A percentile compares a stretch with the other conserved stretches of the same genome.
phyloP scores from a whole-genome alignment of 2,329 filamentous ascomycete genomes.

The Mycosphaerella sp. region DNA sequence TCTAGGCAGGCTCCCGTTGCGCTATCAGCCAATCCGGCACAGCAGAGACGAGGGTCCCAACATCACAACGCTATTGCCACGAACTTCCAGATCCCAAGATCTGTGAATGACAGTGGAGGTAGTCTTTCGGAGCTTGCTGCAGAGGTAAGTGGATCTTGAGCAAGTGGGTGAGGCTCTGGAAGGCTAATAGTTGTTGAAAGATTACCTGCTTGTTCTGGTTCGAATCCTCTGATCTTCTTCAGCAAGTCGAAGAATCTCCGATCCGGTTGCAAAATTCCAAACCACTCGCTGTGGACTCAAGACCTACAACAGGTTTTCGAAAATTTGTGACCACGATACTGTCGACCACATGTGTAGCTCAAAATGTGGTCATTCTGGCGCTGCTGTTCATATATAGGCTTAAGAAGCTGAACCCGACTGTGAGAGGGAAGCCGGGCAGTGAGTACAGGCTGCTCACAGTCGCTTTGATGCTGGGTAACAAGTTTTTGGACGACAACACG shows the following conservation, averaged over 20 bases:
- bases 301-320: constrained; percentile 71
- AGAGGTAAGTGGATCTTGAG: constrained; percentile 51
- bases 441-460: constrained; percentile 91
- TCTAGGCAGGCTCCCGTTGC: constrained; percentile 14
- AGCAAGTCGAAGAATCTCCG: constrained; percentile 58
- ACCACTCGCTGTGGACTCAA: constrained; percentile 62
- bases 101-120: constrained; percentile 69
- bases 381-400: constrained; percentile 88
- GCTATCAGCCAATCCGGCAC: constrained; percentile 9
- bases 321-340: constrained; percentile 93
- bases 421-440: constrained; percentile 86
- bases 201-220: constrained; percentile 99
- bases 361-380: constrained; percentile 87
- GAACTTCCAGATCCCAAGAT: constrained; percentile 63
- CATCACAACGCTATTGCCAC: constrained; percentile 39
- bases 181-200: constrained; percentile 41
- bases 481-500: constrained; percentile 97
- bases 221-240: constrained; percentile 73
- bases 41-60: constrained; percentile 25
- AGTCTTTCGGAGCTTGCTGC: constrained; percentile 78
- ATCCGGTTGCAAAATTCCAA: constrained; percentile 34
- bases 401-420: constrained; percentile 81
- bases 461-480: constrained; percentile 95
- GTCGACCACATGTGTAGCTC: constrained; percentile 90
- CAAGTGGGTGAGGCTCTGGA: not conserved